Percentiles rank a stretch among this genome's conserved stretches.
Evolutionary conservation across 140 eudicot genomes (phyloP).

Genomic region (Flaveria floridana): DNA sequence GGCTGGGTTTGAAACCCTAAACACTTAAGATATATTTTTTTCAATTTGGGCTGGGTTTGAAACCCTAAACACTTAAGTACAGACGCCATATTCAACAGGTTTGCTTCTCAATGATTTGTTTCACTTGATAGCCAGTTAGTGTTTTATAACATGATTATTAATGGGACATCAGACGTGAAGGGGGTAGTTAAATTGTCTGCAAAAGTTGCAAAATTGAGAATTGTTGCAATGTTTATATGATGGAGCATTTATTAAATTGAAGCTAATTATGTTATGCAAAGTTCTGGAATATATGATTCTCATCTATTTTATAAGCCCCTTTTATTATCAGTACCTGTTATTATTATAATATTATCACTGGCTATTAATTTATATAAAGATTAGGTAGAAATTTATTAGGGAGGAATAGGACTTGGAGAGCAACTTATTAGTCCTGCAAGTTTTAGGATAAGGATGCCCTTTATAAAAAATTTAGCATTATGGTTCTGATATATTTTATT

Average conservation of each 20-base stretch:
- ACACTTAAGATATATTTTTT: not conserved
- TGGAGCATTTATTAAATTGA: not conserved
- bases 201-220: not conserved
- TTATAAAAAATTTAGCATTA: not conserved
- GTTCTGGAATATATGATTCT: not conserved
- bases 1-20: not conserved
- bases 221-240: not conserved
- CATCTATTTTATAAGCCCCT: not conserved
- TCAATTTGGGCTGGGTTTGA: not conserved
- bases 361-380: not conserved
- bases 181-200: not conserved
- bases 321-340: not conserved
- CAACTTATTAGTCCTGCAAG: conserved; percentile 2
- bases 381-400: not conserved
- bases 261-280: not conserved
- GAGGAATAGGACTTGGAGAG: not conserved
- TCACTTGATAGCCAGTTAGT: not conserved
- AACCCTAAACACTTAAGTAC: not conserved
- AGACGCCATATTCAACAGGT: not conserved
- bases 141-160: not conserved
- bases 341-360: not conserved
- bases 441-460: not conserved
- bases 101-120: not conserved
- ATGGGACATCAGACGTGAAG: not conserved
- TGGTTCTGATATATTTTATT: not conserved